Evolutionary conservation across 208 protist genomes (phyloP).

Genomic region (Crithidia sp.): DNA sequence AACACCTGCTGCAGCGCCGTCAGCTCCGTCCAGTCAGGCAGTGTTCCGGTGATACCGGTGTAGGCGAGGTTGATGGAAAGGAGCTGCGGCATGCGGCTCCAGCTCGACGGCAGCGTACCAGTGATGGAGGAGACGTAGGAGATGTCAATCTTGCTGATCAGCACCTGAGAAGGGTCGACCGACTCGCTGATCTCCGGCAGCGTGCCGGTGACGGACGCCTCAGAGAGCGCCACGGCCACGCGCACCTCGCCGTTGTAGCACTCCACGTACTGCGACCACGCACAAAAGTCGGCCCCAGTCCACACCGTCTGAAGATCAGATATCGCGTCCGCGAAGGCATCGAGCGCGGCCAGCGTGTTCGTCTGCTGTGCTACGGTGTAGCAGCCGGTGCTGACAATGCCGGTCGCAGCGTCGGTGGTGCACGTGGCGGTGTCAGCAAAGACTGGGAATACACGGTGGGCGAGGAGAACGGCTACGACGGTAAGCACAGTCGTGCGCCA

Average conservation of each 20-base stretch:
- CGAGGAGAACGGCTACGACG: too few relatives aligned
- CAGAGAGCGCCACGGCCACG: conserved; percentile 7
- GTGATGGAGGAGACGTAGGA: conserved; percentile 2
- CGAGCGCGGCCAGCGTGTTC: conserved; percentile 7
- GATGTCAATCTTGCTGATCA: conserved; percentile 6
- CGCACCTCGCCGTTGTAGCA: conserved; percentile 6
- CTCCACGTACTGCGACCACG: conserved; percentile 12
- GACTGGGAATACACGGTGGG: too few relatives aligned
- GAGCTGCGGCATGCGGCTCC: background rate
- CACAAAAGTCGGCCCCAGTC: conserved; percentile 17
- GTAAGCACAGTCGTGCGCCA: too few relatives aligned
- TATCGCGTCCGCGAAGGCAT: conserved; percentile 7
- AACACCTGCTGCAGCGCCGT: background rate
- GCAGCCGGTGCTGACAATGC: background rate
- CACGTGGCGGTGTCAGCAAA: background rate
- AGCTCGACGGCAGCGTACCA: conserved; percentile 18
- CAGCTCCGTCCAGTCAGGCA: background rate
- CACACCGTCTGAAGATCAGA: background rate
- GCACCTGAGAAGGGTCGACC: background rate
- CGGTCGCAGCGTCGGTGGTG: background rate
- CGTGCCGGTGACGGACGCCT: background rate
- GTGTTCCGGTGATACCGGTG: conserved; percentile 13
- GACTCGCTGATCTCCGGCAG: conserved; percentile 17
- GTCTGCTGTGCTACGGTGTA: conserved; percentile 5
- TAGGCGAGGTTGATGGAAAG: background rate